phyloP scores from a whole-genome alignment of 805 yeast species.

The Saccharomycopsis vini region DNA sequence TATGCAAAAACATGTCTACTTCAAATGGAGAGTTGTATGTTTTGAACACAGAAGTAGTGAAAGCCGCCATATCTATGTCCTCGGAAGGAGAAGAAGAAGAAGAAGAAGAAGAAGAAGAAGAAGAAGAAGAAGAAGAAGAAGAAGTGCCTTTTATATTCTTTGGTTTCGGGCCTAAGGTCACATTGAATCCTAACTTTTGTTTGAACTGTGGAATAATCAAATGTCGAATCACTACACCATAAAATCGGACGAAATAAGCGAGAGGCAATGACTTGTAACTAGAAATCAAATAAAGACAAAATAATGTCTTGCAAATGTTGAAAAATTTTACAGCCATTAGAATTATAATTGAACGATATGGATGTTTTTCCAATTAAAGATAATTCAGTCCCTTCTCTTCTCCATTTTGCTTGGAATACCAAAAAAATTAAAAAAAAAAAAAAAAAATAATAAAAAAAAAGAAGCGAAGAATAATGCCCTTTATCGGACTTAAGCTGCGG shows the following conservation, averaged over 20 bases:
- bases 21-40: conserved; percentile 70
- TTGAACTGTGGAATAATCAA: conserved; percentile 31
- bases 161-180: conserved; percentile 19
- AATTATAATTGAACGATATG: no score
- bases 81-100: conserved; percentile 15
- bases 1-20: conserved; percentile 80
- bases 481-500: no score
- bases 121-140: conserved; percentile 15
- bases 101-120: conserved; percentile 3
- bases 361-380: no score
- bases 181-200: conserved; percentile 13
- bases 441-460: no score
- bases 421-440: no score
- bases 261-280: conserved; percentile 56
- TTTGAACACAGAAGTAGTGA: conserved; percentile 33
- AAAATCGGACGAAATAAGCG: conserved; percentile 58
- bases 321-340: no score
- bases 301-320: no score
- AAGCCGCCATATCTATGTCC: conserved; percentile 26
- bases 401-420: no score
- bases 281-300: conserved; percentile 1
- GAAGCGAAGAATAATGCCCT: no score
- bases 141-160: conserved; percentile 20
- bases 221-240: conserved; percentile 34
- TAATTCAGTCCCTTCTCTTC: no score